These are phyloP conservation scores for Metrosideros polymorpha DNA, from an alignment of 441 rosid genomes.

Conservation along the genomic window DNA sequence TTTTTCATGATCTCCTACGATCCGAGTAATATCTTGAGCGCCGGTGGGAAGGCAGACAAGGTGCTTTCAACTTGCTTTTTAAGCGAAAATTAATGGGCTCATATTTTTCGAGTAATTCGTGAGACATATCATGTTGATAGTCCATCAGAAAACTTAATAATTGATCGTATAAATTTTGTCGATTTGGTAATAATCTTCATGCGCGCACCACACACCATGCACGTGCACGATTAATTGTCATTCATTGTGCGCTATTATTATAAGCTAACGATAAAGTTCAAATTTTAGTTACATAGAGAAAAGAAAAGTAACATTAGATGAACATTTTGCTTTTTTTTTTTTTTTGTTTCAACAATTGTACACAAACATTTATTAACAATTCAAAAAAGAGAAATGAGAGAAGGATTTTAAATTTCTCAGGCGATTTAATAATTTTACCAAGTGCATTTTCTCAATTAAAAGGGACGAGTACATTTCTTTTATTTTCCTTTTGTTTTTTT, in stretches of 20 bases:
- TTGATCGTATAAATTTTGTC: background rate
- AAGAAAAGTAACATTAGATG: background rate
- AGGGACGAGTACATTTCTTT: background rate
- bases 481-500: background rate
- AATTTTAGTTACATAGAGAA: no score
- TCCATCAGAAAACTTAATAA: background rate
- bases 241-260: accelerated
- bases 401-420: background rate
- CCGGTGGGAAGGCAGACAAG: accelerated
- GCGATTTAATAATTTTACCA: background rate
- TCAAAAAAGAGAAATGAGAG: background rate
- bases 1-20: background rate
- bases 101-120: background rate
- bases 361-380: background rate
- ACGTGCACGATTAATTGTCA: no score
- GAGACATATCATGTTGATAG: no score
- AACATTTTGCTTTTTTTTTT: no score
- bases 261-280: background rate
- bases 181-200: background rate
- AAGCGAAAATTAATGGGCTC: background rate
- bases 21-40: background rate
- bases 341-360: background rate
- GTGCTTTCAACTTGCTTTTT: accelerated
- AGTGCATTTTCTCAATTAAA: background rate
- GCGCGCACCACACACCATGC: no score